These are phyloP conservation scores for Lodderomyces theae DNA, from an alignment of 1,139 yeast genomes.

Conservation along the genomic window DNA sequence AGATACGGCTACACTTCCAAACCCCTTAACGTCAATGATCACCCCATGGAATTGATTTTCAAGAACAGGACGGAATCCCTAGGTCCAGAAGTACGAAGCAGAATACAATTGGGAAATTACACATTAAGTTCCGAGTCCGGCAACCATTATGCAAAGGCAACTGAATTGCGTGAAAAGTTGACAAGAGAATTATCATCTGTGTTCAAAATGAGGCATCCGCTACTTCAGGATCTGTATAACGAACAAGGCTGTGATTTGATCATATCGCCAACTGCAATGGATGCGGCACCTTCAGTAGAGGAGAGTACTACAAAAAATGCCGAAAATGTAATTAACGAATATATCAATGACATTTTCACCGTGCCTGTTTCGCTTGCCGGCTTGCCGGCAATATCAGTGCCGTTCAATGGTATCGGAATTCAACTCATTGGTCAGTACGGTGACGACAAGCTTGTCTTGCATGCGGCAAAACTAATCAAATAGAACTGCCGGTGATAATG, in stretches of 20 bases:
- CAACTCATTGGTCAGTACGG: conserved; percentile 89
- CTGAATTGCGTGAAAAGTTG: conserved; percentile 56
- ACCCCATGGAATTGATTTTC: conserved; percentile 33
- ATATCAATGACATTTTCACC: conserved; percentile 79
- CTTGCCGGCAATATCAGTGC: conserved; percentile 78
- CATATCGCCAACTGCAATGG: conserved; percentile 69
- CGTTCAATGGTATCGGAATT: conserved; percentile 51
- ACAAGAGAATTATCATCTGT: conserved; percentile 64
- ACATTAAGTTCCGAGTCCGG: conserved; percentile 74
- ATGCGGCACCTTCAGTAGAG: conserved; percentile 53
- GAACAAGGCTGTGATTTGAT: conserved; percentile 61
- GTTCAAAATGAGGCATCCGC: conserved; percentile 53
- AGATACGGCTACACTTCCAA: conserved; percentile 58
- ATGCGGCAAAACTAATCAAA: conserved; percentile 22
- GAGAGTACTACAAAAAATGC: conserved; percentile 32
- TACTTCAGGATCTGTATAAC: conserved; percentile 19
- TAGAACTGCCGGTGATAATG: too few species aligned
- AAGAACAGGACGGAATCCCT: conserved; percentile 64
- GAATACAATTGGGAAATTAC: conserved; percentile 83
- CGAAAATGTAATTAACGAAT: conserved; percentile 57
- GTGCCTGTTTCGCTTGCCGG: conserved; percentile 93
- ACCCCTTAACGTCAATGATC: conserved; percentile 29
- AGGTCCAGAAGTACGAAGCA: conserved; percentile 78
- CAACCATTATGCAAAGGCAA: conserved; percentile 81
- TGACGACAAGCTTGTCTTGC: conserved; percentile 63